phyloP scores from a whole-genome alignment of 768 basidiomycete species.

The Postia placenta region DNA sequence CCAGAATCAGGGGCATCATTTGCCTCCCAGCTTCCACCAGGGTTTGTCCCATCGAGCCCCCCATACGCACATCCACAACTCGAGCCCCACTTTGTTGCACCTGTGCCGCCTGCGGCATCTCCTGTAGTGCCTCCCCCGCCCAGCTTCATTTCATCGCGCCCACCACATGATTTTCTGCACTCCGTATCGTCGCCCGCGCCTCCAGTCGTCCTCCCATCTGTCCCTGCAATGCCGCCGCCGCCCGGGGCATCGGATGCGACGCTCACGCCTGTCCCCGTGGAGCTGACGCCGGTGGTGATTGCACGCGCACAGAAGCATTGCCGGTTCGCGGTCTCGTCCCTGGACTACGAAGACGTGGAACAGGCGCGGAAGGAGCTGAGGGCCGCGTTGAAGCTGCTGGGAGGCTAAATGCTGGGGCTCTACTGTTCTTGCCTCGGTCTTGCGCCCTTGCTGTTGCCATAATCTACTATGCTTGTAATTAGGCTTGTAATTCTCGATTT shows the following conservation, averaged over 20 bases:
- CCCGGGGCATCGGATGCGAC: constrained; percentile 5
- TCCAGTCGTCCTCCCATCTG: constrained; percentile 9
- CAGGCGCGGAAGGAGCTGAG: constrained; percentile 81
- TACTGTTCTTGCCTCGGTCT: background rate
- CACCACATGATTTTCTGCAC: constrained; percentile 8
- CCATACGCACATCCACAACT: background rate
- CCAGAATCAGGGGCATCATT: constrained; percentile 1
- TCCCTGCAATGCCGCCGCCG: constrained; percentile 3
- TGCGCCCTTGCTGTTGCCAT: background rate
- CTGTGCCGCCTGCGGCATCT: background rate
- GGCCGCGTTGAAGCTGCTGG: constrained; percentile 64
- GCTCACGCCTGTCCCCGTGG: constrained; percentile 23
- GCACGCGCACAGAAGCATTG: constrained; percentile 87
- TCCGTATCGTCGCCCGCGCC: constrained; percentile 5
- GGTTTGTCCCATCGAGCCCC: constrained; percentile 17
- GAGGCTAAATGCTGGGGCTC: constrained; percentile 29
- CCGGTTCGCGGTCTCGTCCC: constrained; percentile 86
- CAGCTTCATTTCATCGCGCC: constrained; percentile 7
- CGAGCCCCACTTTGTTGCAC: background rate
- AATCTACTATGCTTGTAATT: too few species aligned
- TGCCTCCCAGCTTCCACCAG: constrained; percentile 19
- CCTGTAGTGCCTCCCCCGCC: background rate
- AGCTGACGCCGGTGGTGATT: constrained; percentile 60
- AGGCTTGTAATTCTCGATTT: too few species aligned
- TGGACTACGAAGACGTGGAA: constrained; percentile 91